Base-by-base conservation (phyloP, 1,284 basidiomycete species). In the Entoloma clypeatum region DNA sequence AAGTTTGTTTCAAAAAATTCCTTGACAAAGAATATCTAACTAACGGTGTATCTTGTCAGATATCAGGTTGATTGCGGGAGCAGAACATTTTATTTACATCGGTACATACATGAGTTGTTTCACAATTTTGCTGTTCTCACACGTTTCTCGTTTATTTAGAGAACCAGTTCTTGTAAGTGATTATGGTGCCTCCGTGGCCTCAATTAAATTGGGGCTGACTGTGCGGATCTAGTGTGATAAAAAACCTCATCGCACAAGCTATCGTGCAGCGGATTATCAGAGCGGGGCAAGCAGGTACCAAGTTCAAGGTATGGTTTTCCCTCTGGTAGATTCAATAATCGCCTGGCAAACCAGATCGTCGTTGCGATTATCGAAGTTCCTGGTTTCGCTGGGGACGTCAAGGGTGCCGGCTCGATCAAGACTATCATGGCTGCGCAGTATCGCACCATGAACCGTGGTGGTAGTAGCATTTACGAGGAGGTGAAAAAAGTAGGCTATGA, bases 121-220 rank as follows among this genome's bases (percentile, higher is more conserved):
- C 19, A n/a, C 39, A 14, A n/a, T 0, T 24, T 10, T 18, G 23
- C 9, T 16, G 39, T 31, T 19, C 14, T 3, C 3, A n/a, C n/a
- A n/a, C n/a, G n/a, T n/a, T n/a, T 19, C 21, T 26, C 18, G 4
- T 7, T 21, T 11, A n/a, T 32, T 24, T 36, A 86, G 90, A 95
- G 67, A 95, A 96, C 56, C 92, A 95, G 60, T 95, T 94, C 69
- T 95, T 92, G 87, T 92, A 53, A 63, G 87, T 71, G n/a, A 2
- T 7, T 8, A 8, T 14, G 23, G 30, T 7, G 36, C 4, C 9
- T 6, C n/a, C n/a, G n/a, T n/a, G n/a, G 5, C 11, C 11, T 13
- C 11, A 39, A 17, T 32, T 36, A 3, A 26, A 16, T 11, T 39
- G 74, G 74, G 32, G 91, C 87, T 0, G 71, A 67, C 22, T 54